A percentile compares a stretch with the other conserved stretches of the same genome.
phyloP scores from a whole-genome alignment of 78 protist genomes.

The Emiliania huxleyi region DNA sequence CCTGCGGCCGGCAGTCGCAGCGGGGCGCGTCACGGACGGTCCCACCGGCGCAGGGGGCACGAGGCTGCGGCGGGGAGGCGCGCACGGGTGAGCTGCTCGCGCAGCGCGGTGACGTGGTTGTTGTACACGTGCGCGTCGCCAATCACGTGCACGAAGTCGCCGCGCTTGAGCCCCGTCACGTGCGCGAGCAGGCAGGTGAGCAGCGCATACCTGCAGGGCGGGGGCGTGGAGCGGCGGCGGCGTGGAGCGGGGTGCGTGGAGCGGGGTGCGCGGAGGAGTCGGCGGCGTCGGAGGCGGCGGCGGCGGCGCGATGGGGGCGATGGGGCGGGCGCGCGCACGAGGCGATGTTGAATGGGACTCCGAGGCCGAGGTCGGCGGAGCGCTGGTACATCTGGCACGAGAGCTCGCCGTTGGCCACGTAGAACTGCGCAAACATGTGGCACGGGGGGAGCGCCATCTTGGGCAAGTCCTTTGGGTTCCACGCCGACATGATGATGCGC shows the following conservation, averaged over 20 bases:
- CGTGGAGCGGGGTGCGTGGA: no score
- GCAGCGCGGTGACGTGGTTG: constrained; percentile 83
- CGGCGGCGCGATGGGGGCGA: no score
- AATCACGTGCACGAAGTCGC: constrained; percentile 78
- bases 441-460: constrained; percentile 94
- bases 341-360: constrained; percentile 95
- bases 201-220: no score
- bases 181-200: constrained; percentile 75
- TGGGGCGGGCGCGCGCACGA: no score
- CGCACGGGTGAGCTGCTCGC: constrained; percentile 70
- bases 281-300: no score
- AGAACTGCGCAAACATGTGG: constrained; percentile 82
- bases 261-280: no score
- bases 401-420: constrained; percentile 67
- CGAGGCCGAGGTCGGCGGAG: constrained; percentile 79
- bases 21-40: no score
- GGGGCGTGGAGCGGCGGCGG: no score
- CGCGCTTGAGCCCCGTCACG: constrained; percentile 70
- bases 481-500: constrained; percentile 82
- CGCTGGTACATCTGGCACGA: constrained; percentile 62
- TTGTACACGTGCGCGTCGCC: constrained; percentile 69
- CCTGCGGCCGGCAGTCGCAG: no score
- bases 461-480: constrained; percentile 82
- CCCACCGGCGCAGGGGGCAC: no score
- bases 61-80: no score